Evolutionary conservation across 1,139 yeast genomes (phyloP).

Genomic region (Geotrichum aggregatum): DNA sequence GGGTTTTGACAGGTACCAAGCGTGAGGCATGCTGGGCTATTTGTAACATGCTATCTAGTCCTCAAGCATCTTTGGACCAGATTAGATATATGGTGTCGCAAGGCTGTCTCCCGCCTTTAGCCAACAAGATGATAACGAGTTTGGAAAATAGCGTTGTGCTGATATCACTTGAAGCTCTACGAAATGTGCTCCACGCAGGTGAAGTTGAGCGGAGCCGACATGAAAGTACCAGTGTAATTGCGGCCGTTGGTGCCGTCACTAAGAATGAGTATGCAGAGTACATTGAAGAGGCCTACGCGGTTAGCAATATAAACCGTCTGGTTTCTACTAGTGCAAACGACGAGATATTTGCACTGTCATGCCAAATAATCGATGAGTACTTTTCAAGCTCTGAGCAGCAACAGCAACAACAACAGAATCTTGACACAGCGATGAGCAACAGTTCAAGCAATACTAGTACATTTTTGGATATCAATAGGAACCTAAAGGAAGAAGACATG

Average conservation of each 20-base stretch:
- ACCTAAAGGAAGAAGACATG: not conserved
- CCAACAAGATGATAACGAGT: slow-evolving; percentile 72
- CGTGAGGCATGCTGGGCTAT: slow-evolving; percentile 99
- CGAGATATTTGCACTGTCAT: slow-evolving; percentile 87
- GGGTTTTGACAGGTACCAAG: slow-evolving; percentile 65
- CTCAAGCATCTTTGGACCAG: slow-evolving; percentile 64
- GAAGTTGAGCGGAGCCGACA: slow-evolving; percentile 82
- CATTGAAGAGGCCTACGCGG: slow-evolving; percentile 97
- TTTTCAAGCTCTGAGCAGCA: slow-evolving; percentile 40
- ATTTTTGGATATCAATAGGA: too few species aligned
- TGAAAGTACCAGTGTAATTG: slow-evolving; percentile 22
- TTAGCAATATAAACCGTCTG: slow-evolving; percentile 91
- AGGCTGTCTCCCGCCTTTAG: slow-evolving; percentile 95
- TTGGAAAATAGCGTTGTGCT: slow-evolving; percentile 90
- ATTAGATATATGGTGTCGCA: slow-evolving; percentile 86
- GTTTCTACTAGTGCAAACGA: slow-evolving; percentile 81
- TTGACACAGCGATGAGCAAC: not conserved
- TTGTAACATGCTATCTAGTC: slow-evolving; percentile 95
- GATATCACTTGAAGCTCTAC: slow-evolving; percentile 91
- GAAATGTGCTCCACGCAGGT: slow-evolving; percentile 89
- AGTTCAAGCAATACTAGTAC: not conserved
- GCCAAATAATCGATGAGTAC: slow-evolving; percentile 80
- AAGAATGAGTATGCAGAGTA: slow-evolving; percentile 83
- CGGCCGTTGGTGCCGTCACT: too few species aligned
- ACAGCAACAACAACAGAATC: not conserved